Base-by-base conservation (phyloP, 1,139 yeast species). In the Debaryomycetaceae sp. region DNA sequence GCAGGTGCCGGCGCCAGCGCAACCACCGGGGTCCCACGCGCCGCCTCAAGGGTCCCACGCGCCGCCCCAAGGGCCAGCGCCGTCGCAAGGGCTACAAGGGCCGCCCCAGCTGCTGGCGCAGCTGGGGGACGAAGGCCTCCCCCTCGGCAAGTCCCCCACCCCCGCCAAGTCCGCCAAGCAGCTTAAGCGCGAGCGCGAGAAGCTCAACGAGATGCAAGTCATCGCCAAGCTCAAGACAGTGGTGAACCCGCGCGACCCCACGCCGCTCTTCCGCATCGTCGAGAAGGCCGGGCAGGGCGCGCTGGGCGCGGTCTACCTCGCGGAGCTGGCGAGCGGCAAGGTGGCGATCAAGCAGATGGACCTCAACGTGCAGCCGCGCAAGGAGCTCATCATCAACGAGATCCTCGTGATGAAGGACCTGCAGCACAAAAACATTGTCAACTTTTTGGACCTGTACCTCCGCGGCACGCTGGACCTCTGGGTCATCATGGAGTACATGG, bases 211-310 rank as follows among this genome's bases (percentile, higher is more conserved):
- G 43, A 76, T 82, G 34, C 96, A 91, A 59, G 74, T 88, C 25
- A 75, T 93, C 74, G 80, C 83, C 27, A 85, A 83, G 51, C 69
- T 93, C 46, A 76, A 83, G 42, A 77, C 86, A 3, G 96, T 89
- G 18, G 96, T 93, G 3, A 78, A 82, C 41, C 75, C 73, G 41
- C 71, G 76, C 29, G 95, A 91, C 56, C 98, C 99, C 11, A 70
- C 84, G 5, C 83, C 88, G 20, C 71, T 79, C 36, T 93, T 86
- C 61, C 83, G 82, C 50, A 84, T 86, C 60, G 72, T 91, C 45
- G 93, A 85, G 56, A 88, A 88, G 51, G 95, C 96, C 3, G 99
- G 99, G n/a, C 98, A 93, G 61, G 99, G 99, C 48, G 99, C 98
- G 1, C 79, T 91, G 39, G 99, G 99, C 12, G 83, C 91, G 2